Evolutionary conservation across 257 asterid species (phyloP), one percentile per base, ranked within the genome.

Genomic region (Rubia yunnanensis): DNA sequence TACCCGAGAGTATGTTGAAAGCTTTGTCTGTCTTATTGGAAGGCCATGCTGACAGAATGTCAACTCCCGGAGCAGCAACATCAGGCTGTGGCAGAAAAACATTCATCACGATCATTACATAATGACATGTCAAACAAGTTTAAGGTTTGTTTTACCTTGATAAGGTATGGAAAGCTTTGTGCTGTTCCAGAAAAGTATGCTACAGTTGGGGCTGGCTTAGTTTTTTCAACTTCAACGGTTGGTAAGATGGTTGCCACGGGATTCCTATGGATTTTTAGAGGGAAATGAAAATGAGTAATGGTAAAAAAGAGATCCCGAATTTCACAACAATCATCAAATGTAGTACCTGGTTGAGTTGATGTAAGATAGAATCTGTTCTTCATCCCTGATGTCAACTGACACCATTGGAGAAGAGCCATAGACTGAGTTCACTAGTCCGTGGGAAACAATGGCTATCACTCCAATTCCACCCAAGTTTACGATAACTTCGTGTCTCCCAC

Each of bases 1-100:
- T 88, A 34, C 98, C 98, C 0, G 98, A 91, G 53, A 85, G 71
- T 46, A 89, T 63, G 82, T 80, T 34, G 73, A 78, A 91, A 64
- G 52, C 57, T 15, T 53, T 82, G 15, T 24, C 10, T 17, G 67
- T 44, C 59, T 36, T 75, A 57, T 74, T 79, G 15, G 74, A 73
- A 24, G 88, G 95, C 96, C 96, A 86, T 10, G 98, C 89, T 0
- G 98, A 95, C 10, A 88, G 88, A 78, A 91, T 91, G 10, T 79
- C 71, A 24, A 88, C 95, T 49, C 98, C 95, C 5, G 94, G 98
- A 67, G 96, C 95, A 30, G 87, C 77, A 53, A 86, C 75, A 73
- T 91, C 98, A 6, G 96, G 98, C 96, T 91, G 50, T 44, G 14
- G 76, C 76, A 79, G 7, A 26, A 24, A 56, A 26, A 15, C 0